Evolutionary conservation across 1,284 basidiomycete species (phyloP).

Genomic region (Naganishia cerealis): DNA sequence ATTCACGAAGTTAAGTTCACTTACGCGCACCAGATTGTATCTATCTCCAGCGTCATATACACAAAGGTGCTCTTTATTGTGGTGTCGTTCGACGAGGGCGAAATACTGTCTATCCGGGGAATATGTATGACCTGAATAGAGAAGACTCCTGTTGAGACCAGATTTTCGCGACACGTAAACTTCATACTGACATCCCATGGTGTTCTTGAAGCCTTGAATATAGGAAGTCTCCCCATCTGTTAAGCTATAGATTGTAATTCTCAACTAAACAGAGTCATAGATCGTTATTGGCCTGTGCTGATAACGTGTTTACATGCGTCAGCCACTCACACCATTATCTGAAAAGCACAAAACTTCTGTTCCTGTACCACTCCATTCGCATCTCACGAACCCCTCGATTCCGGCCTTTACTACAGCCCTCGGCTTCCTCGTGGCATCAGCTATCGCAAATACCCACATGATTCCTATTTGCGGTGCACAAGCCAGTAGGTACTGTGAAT

Average conservation of each 20-base stretch:
- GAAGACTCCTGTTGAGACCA: not conserved
- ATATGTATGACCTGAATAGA: conserved; percentile 67
- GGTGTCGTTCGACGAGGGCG: conserved; percentile 76
- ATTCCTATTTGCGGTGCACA: conserved; percentile 65
- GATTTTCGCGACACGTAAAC: not conserved
- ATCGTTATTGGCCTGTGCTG: not conserved
- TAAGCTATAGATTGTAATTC: conserved; percentile 77
- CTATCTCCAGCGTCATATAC: conserved; percentile 71
- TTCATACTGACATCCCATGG: conserved; percentile 8
- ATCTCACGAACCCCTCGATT: conserved; percentile 75
- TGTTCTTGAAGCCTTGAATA: conserved; percentile 58
- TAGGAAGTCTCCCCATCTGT: conserved; percentile 67
- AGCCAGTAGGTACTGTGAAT: conserved; percentile 76
- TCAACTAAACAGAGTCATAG: conserved; percentile 59
- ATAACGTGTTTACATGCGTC: not conserved
- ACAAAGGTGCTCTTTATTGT: conserved; percentile 77
- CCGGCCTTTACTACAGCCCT: conserved; percentile 69
- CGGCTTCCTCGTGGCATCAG: conserved; percentile 62
- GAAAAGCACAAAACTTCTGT: conserved; percentile 79
- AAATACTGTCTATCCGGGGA: conserved; percentile 74
- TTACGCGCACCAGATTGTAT: conserved; percentile 72
- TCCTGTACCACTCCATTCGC: conserved; percentile 81
- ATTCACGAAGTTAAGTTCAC: conserved; percentile 40
- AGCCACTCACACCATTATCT: conserved; percentile 73
- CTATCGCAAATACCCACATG: conserved; percentile 61